Conservation (phyloP, 192 early-diverging fungal genomes). For the Coemansia sp. region DNA sequence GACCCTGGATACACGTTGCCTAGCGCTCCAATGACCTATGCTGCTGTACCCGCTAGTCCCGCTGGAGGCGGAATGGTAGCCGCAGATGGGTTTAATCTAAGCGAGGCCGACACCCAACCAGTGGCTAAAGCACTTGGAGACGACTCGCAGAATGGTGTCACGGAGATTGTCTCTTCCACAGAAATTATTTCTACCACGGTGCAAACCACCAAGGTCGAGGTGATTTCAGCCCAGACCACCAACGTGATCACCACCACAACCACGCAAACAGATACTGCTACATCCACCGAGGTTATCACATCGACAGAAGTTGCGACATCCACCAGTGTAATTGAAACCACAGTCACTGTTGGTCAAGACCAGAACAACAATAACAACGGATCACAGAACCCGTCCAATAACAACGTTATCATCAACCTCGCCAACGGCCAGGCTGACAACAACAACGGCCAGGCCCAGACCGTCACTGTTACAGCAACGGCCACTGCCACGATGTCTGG, state of each 20-base stretch:
- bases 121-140: no score
- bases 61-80: background rate
- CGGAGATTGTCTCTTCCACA: background rate
- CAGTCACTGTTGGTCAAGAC: background rate
- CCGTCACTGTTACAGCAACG: background rate
- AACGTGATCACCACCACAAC: background rate
- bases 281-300: background rate
- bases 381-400: background rate
- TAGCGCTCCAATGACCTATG: background rate
- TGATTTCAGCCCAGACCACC: background rate
- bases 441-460: background rate
- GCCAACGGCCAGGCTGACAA: background rate
- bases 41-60: background rate
- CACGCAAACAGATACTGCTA: conserved; percentile 7
- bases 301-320: conserved; percentile 2
- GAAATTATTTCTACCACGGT: background rate
- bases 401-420: conserved; percentile 3
- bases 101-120: no score
- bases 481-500: background rate
- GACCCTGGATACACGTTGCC: background rate
- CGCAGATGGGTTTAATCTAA: background rate
- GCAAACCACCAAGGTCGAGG: background rate
- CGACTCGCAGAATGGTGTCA: no score
- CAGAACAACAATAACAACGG: background rate
- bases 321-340: background rate